A percentile compares a stretch with the other conserved stretches of the same genome.
These are phyloP conservation scores for Agrocybe pediades DNA, from an alignment of 768 basidiomycete species.

Conservation along the genomic window DNA sequence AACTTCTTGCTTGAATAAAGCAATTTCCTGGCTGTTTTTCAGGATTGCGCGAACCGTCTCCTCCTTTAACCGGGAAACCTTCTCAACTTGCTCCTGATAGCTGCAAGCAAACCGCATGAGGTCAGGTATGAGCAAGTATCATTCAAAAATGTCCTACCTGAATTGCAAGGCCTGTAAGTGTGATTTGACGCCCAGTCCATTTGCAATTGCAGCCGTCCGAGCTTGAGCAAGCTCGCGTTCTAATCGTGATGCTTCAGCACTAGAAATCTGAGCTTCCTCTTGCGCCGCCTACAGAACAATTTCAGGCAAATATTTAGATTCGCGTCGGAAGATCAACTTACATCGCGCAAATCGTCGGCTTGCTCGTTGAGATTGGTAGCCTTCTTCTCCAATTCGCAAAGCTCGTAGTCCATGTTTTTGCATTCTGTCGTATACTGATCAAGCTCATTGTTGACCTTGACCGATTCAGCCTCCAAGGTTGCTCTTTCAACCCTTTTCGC, in stretches of 20 bases:
- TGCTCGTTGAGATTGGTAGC: constrained; percentile 69
- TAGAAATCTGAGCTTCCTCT: constrained; percentile 69
- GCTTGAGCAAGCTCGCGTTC: constrained; percentile 77
- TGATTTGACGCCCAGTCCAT: constrained; percentile 82
- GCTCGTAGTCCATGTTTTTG: constrained; percentile 82
- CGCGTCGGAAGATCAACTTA: constrained; percentile 26
- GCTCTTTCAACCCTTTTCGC: constrained; percentile 70
- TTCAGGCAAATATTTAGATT: background rate
- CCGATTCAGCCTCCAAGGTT: constrained; percentile 72
- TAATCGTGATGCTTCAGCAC: constrained; percentile 63
- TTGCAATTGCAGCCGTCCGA: constrained; percentile 72
- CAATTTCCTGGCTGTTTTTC: constrained; percentile 84
- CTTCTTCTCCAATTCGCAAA: constrained; percentile 73
- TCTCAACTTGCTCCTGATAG: constrained; percentile 79
- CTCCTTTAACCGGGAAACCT: constrained; percentile 71
- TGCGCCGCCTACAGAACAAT: constrained; percentile 62
- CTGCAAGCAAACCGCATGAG: constrained; percentile 34
- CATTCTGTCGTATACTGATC: constrained; percentile 77
- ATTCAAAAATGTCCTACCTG: constrained; percentile 36
- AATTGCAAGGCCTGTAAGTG: constrained; percentile 77
- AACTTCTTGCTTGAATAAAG: constrained; percentile 78
- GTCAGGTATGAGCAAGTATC: constrained; percentile 4
- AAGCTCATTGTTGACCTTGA: constrained; percentile 81
- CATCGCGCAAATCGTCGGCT: constrained; percentile 82
- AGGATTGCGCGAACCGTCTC: constrained; percentile 81